Percentiles rank a stretch among this genome's conserved stretches.
Conservation (phyloP, 2,329 filamentous ascomycete genomes). For the Sporothrix euskadiensis region DNA sequence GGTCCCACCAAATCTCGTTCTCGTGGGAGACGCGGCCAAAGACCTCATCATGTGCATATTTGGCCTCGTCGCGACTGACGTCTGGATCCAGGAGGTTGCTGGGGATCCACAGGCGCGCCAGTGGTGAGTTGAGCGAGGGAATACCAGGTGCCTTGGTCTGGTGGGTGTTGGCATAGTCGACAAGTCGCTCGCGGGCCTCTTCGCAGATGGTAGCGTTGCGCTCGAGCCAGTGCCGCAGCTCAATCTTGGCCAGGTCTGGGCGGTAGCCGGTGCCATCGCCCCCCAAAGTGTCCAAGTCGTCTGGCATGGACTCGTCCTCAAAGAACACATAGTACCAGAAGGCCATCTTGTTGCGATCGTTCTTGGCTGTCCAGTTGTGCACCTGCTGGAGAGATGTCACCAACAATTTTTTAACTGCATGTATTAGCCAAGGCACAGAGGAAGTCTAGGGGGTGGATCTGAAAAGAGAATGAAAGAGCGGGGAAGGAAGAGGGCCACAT, state of each 20-base stretch:
- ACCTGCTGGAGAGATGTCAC: conserved; percentile 67
- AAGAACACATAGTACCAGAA: conserved; percentile 69
- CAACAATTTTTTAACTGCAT: conserved; percentile 63
- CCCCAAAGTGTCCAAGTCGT: conserved; percentile 54
- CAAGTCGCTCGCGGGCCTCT: conserved; percentile 55
- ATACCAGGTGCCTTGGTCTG: conserved; percentile 53
- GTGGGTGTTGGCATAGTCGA: conserved; percentile 55
- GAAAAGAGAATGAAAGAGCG: neutral
- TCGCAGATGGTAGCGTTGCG: conserved; percentile 61
- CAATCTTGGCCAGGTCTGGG: conserved; percentile 58
- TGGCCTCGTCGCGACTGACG: conserved; percentile 56
- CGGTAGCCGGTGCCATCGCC: conserved; percentile 56
- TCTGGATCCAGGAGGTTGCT: conserved; percentile 49
- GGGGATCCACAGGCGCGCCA: conserved; percentile 59
- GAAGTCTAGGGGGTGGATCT: too few species aligned
- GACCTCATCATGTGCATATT: conserved; percentile 58
- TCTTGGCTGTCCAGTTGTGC: conserved; percentile 69
- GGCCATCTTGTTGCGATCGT: conserved; percentile 68
- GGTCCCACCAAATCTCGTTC: conserved; percentile 66
- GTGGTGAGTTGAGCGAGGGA: conserved; percentile 51
- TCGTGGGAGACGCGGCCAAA: conserved; percentile 65
- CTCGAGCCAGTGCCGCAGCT: conserved; percentile 64
- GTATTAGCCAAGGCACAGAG: neutral
- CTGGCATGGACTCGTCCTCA: conserved; percentile 54
- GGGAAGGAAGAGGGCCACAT: conserved; percentile 36